These are phyloP conservation scores for Xylariaceae sp. DNA, from an alignment of 2,329 filamentous ascomycete genomes.

Conservation along the genomic window DNA sequence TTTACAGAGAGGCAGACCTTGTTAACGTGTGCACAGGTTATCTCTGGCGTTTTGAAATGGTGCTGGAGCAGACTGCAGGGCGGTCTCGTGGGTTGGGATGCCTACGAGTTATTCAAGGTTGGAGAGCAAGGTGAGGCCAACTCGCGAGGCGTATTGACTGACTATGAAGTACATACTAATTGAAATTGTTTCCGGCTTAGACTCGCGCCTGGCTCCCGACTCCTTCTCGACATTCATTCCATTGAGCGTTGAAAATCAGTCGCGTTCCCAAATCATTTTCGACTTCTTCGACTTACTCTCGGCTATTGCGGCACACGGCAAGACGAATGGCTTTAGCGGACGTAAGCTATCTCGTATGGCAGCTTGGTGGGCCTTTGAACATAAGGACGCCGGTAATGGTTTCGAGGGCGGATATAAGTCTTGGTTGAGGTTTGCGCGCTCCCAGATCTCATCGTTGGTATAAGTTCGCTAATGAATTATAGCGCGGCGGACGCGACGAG, in stretches of 20 bases:
- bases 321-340: conserved; percentile 89
- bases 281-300: conserved; percentile 95
- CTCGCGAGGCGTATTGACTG: background rate
- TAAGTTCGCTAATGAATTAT: conserved; percentile 14
- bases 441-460: background rate
- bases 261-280: conserved; percentile 86
- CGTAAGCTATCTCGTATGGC: conserved; percentile 93
- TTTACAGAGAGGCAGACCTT: background rate
- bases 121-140: conserved; percentile 79
- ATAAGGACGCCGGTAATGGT: conserved; percentile 81
- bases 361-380: conserved; percentile 98
- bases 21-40: conserved; percentile 60
- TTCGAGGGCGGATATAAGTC: conserved; percentile 93
- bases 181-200: conserved; percentile 48
- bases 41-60: conserved; percentile 96
- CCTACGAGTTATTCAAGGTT: conserved; percentile 93
- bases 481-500: conserved; percentile 94
- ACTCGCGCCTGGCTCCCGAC: conserved; percentile 88
- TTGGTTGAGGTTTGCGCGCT: conserved; percentile 70
- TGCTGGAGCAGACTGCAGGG: conserved; percentile 93
- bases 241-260: conserved; percentile 84
- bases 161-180: conserved; percentile 8
- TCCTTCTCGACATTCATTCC: conserved; percentile 97
- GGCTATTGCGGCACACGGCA: conserved; percentile 88
- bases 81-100: conserved; percentile 94